Evolutionary conservation across 208 protist genomes (phyloP), one percentile per base, ranked within the genome.

Genomic region (Novymonas esmeraldas): DNA sequence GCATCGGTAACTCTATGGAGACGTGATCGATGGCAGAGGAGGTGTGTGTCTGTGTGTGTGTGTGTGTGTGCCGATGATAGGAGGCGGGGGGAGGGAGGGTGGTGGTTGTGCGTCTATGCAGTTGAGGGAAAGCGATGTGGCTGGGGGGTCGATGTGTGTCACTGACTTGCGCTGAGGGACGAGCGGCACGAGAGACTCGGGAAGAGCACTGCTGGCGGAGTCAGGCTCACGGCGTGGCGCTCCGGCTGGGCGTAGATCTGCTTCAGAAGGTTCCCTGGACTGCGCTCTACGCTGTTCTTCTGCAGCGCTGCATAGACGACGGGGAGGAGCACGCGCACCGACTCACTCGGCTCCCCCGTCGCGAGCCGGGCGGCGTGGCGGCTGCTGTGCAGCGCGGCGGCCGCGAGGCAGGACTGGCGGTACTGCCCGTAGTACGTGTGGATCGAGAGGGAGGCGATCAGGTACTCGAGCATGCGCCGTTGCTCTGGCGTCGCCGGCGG

Each of bases 371-470:
- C 65, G 24, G 71, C 71, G 64, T 67, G 64, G 22, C 90, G 84
- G 60, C 82, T 90, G 57, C 90, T 60, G 75, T 85, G 79, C 36
- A 93, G 56, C 6, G 82, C 86, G 1, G 87, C 79, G 5, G 90
- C 80, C 2, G 86, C 90, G 16, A 93, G 57, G n/a, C 70, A 64
- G 0, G 82, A 74, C 45, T 86, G 72, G 28, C 26, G 46, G 74
- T 83, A 84, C 68, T 91, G 76, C 10, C 77, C 76, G 49, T 81
- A 80, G 71, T 78, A 74, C 16, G 79, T 90, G 70, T 81, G 76
- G 18, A 91, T 67, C 3, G 87, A 74, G 18, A 89, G 70, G 0
- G 82, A 76, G 16, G 78, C 64, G 50, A 91, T 75, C 3, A 89
- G 55, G 65, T 92, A 95, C 26, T 73, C 67, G 3, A 93, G 67